Conservation (phyloP, 495 filamentous ascomycete species). For the Trichoderma reesei region DNA sequence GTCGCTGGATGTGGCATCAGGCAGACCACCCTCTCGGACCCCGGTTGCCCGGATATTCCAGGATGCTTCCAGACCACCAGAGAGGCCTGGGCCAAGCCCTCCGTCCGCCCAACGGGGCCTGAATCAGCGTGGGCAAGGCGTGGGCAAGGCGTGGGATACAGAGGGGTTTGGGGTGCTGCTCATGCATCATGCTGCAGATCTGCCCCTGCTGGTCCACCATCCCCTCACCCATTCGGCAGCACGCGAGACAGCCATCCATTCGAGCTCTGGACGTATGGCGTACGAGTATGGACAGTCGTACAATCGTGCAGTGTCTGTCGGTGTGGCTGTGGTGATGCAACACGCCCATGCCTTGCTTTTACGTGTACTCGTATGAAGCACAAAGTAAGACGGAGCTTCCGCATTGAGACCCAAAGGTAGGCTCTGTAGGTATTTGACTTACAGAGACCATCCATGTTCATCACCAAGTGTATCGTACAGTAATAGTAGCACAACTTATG, state of each 20-base stretch:
- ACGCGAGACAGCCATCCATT: neutral
- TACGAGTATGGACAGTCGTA: too few species aligned
- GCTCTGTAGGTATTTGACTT: too few species aligned
- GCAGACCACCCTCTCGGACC: neutral
- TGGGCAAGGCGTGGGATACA: slow-evolving; percentile 7
- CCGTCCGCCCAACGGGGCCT: neutral
- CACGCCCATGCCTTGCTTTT: too few species aligned
- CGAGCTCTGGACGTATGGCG: too few species aligned
- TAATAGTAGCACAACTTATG: too few species aligned
- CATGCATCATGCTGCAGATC: slow-evolving; percentile 6
- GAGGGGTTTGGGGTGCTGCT: neutral
- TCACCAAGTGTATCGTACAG: too few species aligned
- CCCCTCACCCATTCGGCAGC: slow-evolving; percentile 1
- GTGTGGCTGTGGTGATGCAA: too few species aligned
- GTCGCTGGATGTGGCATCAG: neutral
- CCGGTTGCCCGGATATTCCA: slow-evolving; percentile 6
- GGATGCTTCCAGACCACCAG: slow-evolving; percentile 2
- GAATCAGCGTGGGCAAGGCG: slow-evolving; percentile 3
- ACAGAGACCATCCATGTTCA: too few species aligned
- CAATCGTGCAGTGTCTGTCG: too few species aligned
- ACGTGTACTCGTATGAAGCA: neutral
- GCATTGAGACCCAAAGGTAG: too few species aligned
- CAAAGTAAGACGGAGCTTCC: too few species aligned
- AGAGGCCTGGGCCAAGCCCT: neutral
- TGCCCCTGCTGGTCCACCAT: neutral